Evolutionary conservation across 768 basidiomycete genomes (phyloP).

Genomic region (Lactarius hengduanensis): DNA sequence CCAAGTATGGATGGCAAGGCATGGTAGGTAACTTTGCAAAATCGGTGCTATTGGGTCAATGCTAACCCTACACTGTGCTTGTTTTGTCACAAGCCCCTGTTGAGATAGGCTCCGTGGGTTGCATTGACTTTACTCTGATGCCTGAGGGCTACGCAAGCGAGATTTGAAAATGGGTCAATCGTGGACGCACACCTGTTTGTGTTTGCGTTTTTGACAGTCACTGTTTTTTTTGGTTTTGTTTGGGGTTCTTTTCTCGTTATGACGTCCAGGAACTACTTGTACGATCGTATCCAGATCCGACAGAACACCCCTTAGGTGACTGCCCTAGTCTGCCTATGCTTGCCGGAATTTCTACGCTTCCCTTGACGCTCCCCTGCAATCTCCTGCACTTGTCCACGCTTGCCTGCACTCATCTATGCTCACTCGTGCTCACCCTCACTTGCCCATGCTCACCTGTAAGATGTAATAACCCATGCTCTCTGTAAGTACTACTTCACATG

Average conservation of each 20-base stretch:
- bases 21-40: background rate
- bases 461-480: too few species aligned
- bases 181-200: background rate
- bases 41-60: background rate
- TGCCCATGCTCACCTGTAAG: too few species aligned
- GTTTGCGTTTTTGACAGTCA: background rate
- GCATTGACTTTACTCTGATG: conserved; percentile 26
- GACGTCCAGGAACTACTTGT: background rate
- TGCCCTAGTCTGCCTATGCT: too few species aligned
- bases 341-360: too few species aligned
- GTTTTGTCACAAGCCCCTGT: background rate
- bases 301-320: too few species aligned
- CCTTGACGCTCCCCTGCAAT: too few species aligned
- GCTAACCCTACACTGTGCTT: background rate
- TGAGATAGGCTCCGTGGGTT: conserved; percentile 6
- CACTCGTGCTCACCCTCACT: too few species aligned
- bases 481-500: too few species aligned
- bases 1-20: background rate
- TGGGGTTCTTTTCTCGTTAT: background rate
- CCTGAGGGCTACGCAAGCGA: conserved; percentile 9
- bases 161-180: background rate
- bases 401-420: too few species aligned
- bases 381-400: too few species aligned
- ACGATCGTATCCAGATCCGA: background rate
- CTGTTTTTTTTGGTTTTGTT: background rate